Percentiles rank a stretch among this genome's conserved stretches.
Conservation (phyloP, 257 asterid species). For the Capsicum baccatum region DNA sequence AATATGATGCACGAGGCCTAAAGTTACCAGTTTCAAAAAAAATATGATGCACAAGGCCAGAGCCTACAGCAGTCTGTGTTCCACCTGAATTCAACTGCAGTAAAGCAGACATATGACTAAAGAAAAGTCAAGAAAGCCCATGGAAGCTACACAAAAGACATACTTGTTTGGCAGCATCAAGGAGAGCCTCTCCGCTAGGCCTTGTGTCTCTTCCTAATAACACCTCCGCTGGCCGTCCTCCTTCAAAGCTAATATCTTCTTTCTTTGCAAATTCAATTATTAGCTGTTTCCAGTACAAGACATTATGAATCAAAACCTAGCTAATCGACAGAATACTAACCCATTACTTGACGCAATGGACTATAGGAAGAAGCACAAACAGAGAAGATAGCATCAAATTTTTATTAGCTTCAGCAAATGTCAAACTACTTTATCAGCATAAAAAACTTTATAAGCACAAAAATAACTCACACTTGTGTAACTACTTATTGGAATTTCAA, state of each 20-base stretch:
- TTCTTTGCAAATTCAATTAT: constrained; percentile 65
- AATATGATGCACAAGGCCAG: constrained; percentile 11
- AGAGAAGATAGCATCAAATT: background rate
- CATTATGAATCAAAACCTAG: constrained; percentile 24
- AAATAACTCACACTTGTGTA: background rate
- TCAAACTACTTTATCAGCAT: constrained; percentile 24
- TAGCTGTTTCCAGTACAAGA: constrained; percentile 55
- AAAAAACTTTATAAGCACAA: background rate
- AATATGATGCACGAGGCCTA: constrained; percentile 9
- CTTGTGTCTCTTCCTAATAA: constrained; percentile 89
- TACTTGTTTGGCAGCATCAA: constrained; percentile 83
- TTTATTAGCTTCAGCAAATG: background rate
- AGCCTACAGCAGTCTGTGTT: background rate
- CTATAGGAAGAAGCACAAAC: background rate
- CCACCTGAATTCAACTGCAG: constrained; percentile 2
- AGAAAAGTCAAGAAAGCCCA: background rate
- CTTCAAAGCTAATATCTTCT: constrained; percentile 65
- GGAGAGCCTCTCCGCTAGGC: constrained; percentile 84
- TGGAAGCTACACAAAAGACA: constrained; percentile 27
- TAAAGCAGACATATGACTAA: background rate
- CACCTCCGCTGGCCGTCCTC: constrained; percentile 53
- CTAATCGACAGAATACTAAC: constrained; percentile 22
- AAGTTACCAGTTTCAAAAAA: background rate
- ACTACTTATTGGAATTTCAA: background rate
- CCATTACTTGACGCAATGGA: constrained; percentile 19